A percentile compares a stretch with the other conserved stretches of the same genome.
phyloP scores from a whole-genome alignment of 2,329 filamentous ascomycete species.

The Xylariaceae sp. region DNA sequence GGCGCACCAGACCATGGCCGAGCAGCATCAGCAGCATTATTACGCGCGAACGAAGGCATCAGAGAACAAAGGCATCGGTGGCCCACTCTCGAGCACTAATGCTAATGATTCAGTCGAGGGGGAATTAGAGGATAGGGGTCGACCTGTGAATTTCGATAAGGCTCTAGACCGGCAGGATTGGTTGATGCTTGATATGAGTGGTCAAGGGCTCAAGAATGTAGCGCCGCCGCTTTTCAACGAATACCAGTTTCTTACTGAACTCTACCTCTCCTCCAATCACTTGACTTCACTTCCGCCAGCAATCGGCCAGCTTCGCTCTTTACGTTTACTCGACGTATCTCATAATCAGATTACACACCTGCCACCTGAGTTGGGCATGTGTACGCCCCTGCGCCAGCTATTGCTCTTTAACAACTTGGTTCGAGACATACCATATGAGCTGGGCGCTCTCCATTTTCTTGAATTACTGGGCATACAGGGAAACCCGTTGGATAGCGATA shows the following conservation, averaged over 20 bases:
- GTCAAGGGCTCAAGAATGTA: conserved; percentile 89
- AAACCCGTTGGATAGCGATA: conserved; percentile 78
- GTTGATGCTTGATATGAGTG: conserved; percentile 92
- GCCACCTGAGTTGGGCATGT: conserved; percentile 94
- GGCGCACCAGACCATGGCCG: conserved; percentile 74
- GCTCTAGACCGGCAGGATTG: conserved; percentile 79
- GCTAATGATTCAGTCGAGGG: conserved; percentile 58
- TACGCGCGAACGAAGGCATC: conserved; percentile 75
- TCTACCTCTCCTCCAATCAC: conserved; percentile 94
- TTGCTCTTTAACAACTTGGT: conserved; percentile 92
- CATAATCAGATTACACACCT: conserved; percentile 84
- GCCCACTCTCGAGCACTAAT: conserved; percentile 59
- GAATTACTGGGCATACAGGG: conserved; percentile 92
- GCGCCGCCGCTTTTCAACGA: conserved; percentile 76
- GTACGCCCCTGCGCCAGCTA: conserved; percentile 86
- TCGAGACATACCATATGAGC: conserved; percentile 78
- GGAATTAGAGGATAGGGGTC: conserved; percentile 62
- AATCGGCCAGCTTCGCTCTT: conserved; percentile 81
- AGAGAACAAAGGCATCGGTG: conserved; percentile 70
- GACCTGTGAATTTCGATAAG: conserved; percentile 71
- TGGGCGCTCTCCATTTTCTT: conserved; percentile 87
- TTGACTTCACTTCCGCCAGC: conserved; percentile 78
- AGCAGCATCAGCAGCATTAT: conserved; percentile 69
- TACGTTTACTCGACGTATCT: conserved; percentile 86
- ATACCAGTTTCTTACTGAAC: conserved; percentile 87